phyloP scores from a whole-genome alignment of 345 rosid species.

The Camelina laxa region DNA sequence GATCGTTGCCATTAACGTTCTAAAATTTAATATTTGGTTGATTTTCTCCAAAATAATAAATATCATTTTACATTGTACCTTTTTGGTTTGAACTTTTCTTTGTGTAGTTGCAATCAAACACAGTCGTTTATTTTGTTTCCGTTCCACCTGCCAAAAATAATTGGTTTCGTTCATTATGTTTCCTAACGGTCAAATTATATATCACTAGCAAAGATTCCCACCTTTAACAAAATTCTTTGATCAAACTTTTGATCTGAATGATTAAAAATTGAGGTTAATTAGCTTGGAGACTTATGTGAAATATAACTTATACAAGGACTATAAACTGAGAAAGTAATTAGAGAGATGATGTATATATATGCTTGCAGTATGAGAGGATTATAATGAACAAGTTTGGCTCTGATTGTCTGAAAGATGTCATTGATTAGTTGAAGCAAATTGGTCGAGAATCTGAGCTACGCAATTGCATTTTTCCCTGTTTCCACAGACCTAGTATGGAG shows the following conservation, averaged over 20 bases:
- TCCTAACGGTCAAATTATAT: not conserved
- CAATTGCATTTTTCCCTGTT: too few relatives aligned
- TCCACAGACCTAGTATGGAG: too few relatives aligned
- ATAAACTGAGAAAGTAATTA: not conserved
- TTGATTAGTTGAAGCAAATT: not conserved
- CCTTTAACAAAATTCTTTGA: not conserved
- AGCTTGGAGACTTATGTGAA: not conserved
- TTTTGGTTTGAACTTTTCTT: conserved; percentile 4
- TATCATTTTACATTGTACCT: not conserved
- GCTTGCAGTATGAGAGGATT: not conserved
- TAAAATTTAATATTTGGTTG: not conserved
- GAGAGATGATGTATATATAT: not conserved
- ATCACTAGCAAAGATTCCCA: not conserved
- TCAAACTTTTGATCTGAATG: not conserved
- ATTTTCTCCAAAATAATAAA: not conserved
- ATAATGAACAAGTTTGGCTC: not conserved
- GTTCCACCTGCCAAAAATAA: not conserved
- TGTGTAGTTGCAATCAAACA: conserved; percentile 15
- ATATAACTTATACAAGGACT: not conserved
- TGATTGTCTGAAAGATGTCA: not conserved
- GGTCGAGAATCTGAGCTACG: too few relatives aligned
- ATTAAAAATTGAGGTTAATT: not conserved
- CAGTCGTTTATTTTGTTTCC: not conserved
- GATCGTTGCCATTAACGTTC: conserved; percentile 21
- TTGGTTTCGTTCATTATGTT: too few relatives aligned